Evolutionary conservation across 352 stramenopile species (phyloP).

Genomic region (Phytopythium litorale): DNA sequence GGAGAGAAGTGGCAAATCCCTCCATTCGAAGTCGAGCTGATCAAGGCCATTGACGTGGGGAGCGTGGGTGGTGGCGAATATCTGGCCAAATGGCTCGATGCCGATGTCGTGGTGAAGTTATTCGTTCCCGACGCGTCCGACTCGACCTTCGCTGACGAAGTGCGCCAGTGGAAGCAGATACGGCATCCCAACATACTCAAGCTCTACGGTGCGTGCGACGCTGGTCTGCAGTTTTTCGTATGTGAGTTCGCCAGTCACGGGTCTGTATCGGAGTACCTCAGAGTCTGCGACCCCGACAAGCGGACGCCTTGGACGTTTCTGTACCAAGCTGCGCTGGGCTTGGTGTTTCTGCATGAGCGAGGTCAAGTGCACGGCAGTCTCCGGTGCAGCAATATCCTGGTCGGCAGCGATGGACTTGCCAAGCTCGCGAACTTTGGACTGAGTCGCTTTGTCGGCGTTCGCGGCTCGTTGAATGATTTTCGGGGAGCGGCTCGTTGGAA

Average conservation of each 20-base stretch:
- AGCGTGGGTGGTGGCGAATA: background rate
- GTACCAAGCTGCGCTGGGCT: conserved; percentile 9
- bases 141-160: background rate
- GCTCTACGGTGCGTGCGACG: conserved; percentile 12
- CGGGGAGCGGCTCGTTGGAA: conserved; percentile 15
- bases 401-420: conserved; percentile 14
- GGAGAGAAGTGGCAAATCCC: background rate
- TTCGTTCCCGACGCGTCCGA: background rate
- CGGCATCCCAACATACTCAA: conserved; percentile 18
- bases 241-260: conserved; percentile 11
- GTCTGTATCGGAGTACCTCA: conserved; percentile 3
- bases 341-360: conserved; percentile 9
- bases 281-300: background rate
- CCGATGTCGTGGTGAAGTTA: background rate
- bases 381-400: conserved; percentile 25
- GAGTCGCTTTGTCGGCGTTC: background rate
- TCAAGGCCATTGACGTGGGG: background rate
- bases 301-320: conserved; percentile 7
- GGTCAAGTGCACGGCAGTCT: conserved; percentile 18
- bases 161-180: conserved; percentile 3
- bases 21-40: background rate
- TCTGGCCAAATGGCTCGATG: background rate
- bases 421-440: conserved; percentile 28
- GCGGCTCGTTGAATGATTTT: background rate
- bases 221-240: conserved; percentile 11